Percentiles rank a stretch among this genome's conserved stretches.
phyloP scores from a whole-genome alignment of 306 rosid species.

The Inga leiocalycina region DNA sequence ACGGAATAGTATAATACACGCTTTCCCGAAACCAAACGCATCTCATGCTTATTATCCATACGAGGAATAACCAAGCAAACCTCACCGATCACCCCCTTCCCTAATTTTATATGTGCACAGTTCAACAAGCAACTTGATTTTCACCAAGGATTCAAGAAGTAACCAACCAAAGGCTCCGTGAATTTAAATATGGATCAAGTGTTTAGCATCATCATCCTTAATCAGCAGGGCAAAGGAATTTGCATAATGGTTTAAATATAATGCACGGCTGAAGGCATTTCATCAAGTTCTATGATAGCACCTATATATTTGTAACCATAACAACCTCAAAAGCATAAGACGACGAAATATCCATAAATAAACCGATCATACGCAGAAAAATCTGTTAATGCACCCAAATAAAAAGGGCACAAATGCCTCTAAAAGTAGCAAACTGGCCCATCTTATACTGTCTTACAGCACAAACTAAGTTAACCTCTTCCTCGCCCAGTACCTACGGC shows the following conservation, averaged over 20 bases:
- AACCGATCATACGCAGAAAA: slow-evolving; percentile 28
- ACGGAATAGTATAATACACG: neutral
- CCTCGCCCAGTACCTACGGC: slow-evolving; percentile 66
- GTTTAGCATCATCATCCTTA: slow-evolving; percentile 17
- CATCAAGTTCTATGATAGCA: neutral
- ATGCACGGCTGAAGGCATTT: slow-evolving; percentile 18
- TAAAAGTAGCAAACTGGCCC: slow-evolving; percentile 51
- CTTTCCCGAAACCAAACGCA: neutral
- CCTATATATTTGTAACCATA: slow-evolving; percentile 18
- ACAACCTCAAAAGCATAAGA: slow-evolving; percentile 19
- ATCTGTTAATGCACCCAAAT: slow-evolving; percentile 23
- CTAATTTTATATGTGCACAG: neutral
- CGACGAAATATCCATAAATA: slow-evolving; percentile 14
- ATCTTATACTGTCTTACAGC: slow-evolving; percentile 24
- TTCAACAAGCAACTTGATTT: neutral
- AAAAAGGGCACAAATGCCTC: slow-evolving; percentile 48
- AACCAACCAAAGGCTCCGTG: neutral
- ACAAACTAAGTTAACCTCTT: slow-evolving; percentile 54
- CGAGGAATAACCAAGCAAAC: neutral
- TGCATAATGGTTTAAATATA: slow-evolving; percentile 4
- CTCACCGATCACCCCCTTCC: neutral
- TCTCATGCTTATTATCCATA: neutral
- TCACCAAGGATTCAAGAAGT: neutral
- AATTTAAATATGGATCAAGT: slow-evolving; percentile 20
- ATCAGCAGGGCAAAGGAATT: neutral